A percentile compares a stretch with the other conserved stretches of the same genome.
phyloP scores from a whole-genome alignment of 371 early-diverging fungal species.

The Rhizopus delemar region DNA sequence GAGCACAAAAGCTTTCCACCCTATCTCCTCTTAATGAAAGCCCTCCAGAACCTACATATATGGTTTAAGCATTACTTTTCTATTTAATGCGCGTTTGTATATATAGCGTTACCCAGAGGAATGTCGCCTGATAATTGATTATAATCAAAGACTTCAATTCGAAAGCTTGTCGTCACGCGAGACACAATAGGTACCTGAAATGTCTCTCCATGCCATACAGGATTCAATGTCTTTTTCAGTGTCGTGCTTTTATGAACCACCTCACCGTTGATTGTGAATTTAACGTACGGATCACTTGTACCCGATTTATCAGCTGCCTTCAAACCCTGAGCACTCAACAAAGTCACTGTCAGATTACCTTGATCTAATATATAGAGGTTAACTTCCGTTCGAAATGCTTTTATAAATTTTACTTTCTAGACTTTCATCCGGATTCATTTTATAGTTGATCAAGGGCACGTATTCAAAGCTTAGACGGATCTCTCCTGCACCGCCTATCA shows the following conservation, averaged over 20 bases:
- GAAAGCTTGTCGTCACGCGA: conserved; percentile 59
- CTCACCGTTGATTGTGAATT: conserved; percentile 73
- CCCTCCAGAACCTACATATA: conserved; percentile 38
- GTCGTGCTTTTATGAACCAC: conserved; percentile 77
- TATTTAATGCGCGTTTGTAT: background rate
- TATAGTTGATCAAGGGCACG: conserved; percentile 47
- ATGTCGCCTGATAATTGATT: conserved; percentile 68
- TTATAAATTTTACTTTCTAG: conserved; percentile 46
- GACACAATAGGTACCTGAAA: conserved; percentile 73
- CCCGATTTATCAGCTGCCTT: conserved; percentile 56
- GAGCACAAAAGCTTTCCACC: conserved; percentile 44
- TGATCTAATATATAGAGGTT: conserved; percentile 31
- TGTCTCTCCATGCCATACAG: conserved; percentile 77
- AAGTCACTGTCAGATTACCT: conserved; percentile 50
- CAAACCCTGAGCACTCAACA: conserved; percentile 50
- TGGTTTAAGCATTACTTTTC: background rate
- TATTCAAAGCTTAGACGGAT: conserved; percentile 58
- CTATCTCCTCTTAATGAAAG: conserved; percentile 44
- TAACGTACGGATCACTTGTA: conserved; percentile 83
- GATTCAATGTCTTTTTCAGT: conserved; percentile 79
- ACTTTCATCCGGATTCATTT: conserved; percentile 58
- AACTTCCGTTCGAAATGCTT: conserved; percentile 7
- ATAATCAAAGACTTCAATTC: conserved; percentile 82
- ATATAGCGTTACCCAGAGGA: conserved; percentile 49
- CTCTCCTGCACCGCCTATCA: conserved; percentile 37